phyloP scores from a whole-genome alignment of 176 grass and related monocot genomes.

The Oryza nivara region DNA sequence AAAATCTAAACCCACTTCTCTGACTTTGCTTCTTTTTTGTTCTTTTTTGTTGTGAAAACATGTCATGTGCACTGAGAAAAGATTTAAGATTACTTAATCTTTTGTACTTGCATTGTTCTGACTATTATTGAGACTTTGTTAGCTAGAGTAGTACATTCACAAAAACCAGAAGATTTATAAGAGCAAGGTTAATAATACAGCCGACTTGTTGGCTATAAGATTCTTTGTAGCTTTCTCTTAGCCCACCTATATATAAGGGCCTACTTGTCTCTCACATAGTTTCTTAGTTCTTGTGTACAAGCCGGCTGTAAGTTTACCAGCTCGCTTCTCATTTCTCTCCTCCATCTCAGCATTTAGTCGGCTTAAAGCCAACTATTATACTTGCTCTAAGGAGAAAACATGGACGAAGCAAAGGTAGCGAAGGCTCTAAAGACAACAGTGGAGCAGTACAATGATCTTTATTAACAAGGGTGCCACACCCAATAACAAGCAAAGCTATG shows the following conservation, averaged over 20 bases:
- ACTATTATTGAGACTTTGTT: slow-evolving; percentile 16
- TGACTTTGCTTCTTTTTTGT: slow-evolving; percentile 28
- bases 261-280: too few species aligned
- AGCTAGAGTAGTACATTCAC: background rate
- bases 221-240: too few species aligned
- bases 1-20: background rate
- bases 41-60: slow-evolving; percentile 11
- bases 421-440: slow-evolving; percentile 7
- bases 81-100: background rate
- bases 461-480: slow-evolving; percentile 14
- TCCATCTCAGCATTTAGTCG: too few species aligned
- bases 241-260: too few species aligned
- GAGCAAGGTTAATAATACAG: too few species aligned
- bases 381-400: background rate
- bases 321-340: too few species aligned
- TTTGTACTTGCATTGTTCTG: slow-evolving; percentile 2
- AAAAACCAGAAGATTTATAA: background rate
- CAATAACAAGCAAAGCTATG: slow-evolving; percentile 15
- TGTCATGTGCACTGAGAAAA: slow-evolving; percentile 9
- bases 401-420: background rate
- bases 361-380: too few species aligned
- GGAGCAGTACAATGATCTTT: slow-evolving; percentile 1
- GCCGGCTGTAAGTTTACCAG: too few species aligned
- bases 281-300: too few species aligned
- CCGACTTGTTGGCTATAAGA: too few species aligned